Conservation (phyloP, 352 stramenopile genomes). For the Pythium angustatum region DNA sequence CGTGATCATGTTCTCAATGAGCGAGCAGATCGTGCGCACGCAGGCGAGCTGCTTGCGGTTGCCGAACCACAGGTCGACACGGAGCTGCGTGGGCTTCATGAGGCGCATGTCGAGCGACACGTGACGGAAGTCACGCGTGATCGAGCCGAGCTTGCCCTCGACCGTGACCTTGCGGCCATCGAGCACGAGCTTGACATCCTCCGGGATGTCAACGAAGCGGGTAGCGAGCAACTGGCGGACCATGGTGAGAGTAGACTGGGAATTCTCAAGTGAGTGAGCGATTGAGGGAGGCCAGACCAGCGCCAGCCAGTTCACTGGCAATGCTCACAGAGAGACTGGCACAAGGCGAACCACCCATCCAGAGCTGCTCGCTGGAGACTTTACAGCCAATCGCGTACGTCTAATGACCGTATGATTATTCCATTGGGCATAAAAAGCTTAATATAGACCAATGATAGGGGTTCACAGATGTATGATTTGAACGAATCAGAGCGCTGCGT, state of each 20-base stretch:
- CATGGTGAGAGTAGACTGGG: conserved; percentile 60
- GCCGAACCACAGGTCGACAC: conserved; percentile 99
- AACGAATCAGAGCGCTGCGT: too few species aligned
- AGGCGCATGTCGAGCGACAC: conserved; percentile 95
- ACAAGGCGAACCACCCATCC: conserved; percentile 23
- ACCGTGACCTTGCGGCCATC: conserved; percentile 96
- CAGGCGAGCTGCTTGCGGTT: conserved; percentile 98
- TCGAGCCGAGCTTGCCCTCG: conserved; percentile 93
- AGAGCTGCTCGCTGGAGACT: conserved; percentile 7
- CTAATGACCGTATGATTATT: too few species aligned
- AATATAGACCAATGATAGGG: conserved; percentile 18
- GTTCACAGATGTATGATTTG: too few species aligned
- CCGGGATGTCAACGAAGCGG: conserved; percentile 92
- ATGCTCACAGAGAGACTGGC: not conserved
- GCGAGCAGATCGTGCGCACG: conserved; percentile 97
- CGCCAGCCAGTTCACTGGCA: not conserved
- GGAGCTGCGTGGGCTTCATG: conserved; percentile 91
- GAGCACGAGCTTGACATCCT: conserved; percentile 93
- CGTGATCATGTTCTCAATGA: conserved; percentile 99
- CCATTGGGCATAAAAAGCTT: too few species aligned
- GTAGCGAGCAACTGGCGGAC: conserved; percentile 92
- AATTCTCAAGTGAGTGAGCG: conserved; percentile 82
- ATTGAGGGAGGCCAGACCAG: too few species aligned
- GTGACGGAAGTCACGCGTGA: conserved; percentile 97
- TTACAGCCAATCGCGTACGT: conserved; percentile 33